Conservation (phyloP, 345 rosid genomes). For the Gossypium ekmanianum region DNA sequence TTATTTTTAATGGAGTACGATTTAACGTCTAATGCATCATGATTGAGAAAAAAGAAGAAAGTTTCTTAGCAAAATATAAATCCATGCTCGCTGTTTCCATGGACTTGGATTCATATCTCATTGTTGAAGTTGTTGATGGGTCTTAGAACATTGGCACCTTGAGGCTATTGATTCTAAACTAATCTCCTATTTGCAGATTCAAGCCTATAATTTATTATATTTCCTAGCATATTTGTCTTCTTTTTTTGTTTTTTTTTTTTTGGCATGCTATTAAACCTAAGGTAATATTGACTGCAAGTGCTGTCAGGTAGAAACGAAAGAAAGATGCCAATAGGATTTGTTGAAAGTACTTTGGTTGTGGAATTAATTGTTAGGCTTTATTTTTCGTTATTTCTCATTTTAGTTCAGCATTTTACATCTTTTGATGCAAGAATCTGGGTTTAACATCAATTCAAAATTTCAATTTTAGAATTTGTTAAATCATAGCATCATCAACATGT, state of each 20-base stretch:
- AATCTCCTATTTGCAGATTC: not conserved
- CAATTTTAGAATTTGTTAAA: not conserved
- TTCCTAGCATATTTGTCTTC: not conserved
- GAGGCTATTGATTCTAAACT: not conserved
- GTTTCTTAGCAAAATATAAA: not conserved
- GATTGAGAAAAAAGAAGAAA: not conserved
- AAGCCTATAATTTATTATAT: not conserved
- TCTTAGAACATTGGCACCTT: too few species aligned
- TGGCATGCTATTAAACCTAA: not conserved
- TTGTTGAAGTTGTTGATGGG: not conserved
- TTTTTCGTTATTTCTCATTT: not conserved
- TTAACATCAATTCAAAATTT: not conserved
- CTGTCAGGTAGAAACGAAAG: not conserved
- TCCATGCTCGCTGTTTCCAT: not conserved
- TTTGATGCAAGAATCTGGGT: not conserved
- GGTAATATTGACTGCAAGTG: not conserved
- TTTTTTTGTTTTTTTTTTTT: not conserved
- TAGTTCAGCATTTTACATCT: not conserved
- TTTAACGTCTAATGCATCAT: not conserved
- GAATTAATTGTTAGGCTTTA: not conserved
- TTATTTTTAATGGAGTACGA: not conserved
- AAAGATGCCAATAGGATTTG: not conserved
- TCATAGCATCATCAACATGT: not conserved
- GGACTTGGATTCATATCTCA: not conserved
- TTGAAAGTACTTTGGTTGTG: not conserved